Base-by-base conservation (phyloP, 805 yeast genomes). In the Starmera amethionina region DNA sequence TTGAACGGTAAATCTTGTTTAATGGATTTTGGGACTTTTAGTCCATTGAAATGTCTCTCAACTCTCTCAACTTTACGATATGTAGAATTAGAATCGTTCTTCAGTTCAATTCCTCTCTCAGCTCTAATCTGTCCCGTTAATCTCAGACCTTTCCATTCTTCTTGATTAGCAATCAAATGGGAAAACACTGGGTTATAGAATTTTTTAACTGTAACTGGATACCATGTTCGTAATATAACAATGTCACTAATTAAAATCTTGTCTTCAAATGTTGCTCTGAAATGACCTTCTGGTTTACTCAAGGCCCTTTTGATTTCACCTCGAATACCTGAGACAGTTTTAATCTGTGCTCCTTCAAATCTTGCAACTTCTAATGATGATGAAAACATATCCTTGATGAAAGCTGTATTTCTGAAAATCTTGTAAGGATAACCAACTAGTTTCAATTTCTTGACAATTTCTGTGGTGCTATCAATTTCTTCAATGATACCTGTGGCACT, bases 141-240 rank as follows among this genome's bases (percentile, higher is more conserved):
- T 56, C 95, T 76, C 95, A 93, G 88, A 46, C 99, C 99, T 54
- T 75, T 75, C 99, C 99, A 93, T 54, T 85, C 85, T 29, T 72
- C 68, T 64, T 93, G 93, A 49, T 87, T 76, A 30, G 67, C 57
- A 43, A 89, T 62, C 52, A 94, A 69, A 56, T 90, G 68, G 2
- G 98, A 93, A 0, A 97, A 84, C 16, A 93, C 97, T 2, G 97
- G 97, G 57, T 93, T 94, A 63, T 90, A 94, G 63, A 87, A 93
- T 59, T 79, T 79, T 61, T 90, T 82, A 13, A 93, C 84, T 48
- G 75, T 79, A 32, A 93, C 94, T 2, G 97, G 97, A 59, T 88
- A 89, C 98, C 98, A 93, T 4, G 97, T 89, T 58, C 95, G 80
- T 58, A 93, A 66, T 52, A 90, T 80, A 13, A 93, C 75, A 40